Percentiles rank a stretch among this genome's conserved stretches.
Evolutionary conservation across 805 yeast species (phyloP).

Genomic region (Saccharomycopsis guyanensis): DNA sequence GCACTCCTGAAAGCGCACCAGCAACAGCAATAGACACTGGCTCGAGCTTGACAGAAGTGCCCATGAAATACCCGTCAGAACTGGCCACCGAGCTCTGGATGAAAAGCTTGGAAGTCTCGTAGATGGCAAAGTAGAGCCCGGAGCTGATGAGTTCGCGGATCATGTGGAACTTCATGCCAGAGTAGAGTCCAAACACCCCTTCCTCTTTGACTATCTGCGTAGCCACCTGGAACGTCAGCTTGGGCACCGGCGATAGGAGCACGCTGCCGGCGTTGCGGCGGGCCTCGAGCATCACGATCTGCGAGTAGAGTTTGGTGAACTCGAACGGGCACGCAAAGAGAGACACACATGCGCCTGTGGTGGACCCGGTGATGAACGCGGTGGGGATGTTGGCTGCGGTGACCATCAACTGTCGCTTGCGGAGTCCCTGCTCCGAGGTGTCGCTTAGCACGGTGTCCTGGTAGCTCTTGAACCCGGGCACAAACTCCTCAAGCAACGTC

Average conservation of each 20-base stretch:
- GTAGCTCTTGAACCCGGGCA: background rate
- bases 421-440: background rate
- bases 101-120: slow-evolving; percentile 59
- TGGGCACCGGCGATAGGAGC: background rate
- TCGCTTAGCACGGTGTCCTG: background rate
- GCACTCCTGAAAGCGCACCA: slow-evolving; percentile 74
- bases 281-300: slow-evolving; percentile 45
- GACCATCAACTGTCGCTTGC: slow-evolving; percentile 13
- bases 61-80: slow-evolving; percentile 28
- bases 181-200: slow-evolving; percentile 59
- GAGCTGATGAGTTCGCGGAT: slow-evolving; percentile 64
- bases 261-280: background rate
- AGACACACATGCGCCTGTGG: slow-evolving; percentile 60
- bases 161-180: slow-evolving; percentile 65
- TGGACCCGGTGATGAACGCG: slow-evolving; percentile 48
- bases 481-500: slow-evolving; percentile 20
- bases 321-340: slow-evolving; percentile 78
- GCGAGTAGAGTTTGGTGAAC: slow-evolving; percentile 74
- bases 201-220: slow-evolving; percentile 47
- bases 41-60: slow-evolving; percentile 27
- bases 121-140: slow-evolving; percentile 65
- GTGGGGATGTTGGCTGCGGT: slow-evolving; percentile 37
- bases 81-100: slow-evolving; percentile 27
- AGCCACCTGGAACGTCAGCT: slow-evolving; percentile 35
- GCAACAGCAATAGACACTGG: slow-evolving; percentile 51